Evolutionary conservation across 2,329 filamentous ascomycete species (phyloP).

Genomic region (Apiospora rasikravindrae): DNA sequence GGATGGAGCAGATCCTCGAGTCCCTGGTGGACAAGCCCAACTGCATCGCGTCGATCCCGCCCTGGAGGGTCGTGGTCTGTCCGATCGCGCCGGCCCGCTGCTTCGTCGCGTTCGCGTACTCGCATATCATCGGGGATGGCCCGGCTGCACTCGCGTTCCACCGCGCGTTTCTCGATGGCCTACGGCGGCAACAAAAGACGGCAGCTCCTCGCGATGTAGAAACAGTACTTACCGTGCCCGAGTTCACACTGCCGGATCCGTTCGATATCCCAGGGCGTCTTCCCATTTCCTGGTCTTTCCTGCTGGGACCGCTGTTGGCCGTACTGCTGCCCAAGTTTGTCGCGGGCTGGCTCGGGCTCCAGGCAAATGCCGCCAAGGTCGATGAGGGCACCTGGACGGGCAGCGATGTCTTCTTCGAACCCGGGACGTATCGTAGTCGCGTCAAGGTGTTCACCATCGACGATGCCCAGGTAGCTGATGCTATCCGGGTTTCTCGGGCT

Average conservation of each 20-base stretch:
- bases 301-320: conserved; percentile 46
- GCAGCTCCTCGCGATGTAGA: not conserved
- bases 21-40: conserved; percentile 40
- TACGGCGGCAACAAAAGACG: conserved; percentile 12
- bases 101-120: conserved; percentile 48
- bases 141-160: conserved; percentile 49
- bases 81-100: conserved; percentile 33
- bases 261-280: conserved; percentile 46
- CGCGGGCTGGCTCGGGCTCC: conserved; percentile 38
- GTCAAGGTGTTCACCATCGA: conserved; percentile 41
- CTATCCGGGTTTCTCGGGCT: conserved; percentile 37
- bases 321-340: conserved; percentile 44
- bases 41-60: conserved; percentile 38
- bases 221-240: conserved; percentile 21
- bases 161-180: conserved; percentile 41
- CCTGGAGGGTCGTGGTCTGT: conserved; percentile 49
- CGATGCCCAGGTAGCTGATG: conserved; percentile 31
- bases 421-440: conserved; percentile 34
- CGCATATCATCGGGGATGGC: conserved; percentile 51
- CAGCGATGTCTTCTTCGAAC: conserved; percentile 33
- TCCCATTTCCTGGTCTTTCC: conserved; percentile 49
- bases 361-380: conserved; percentile 32
- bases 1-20: conserved; percentile 34
- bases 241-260: conserved; percentile 36
- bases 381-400: conserved; percentile 42